A percentile compares a stretch with the other conserved stretches of the same genome.
Conservation (phyloP, 805 yeast species). For the Myxozyma udenii region DNA sequence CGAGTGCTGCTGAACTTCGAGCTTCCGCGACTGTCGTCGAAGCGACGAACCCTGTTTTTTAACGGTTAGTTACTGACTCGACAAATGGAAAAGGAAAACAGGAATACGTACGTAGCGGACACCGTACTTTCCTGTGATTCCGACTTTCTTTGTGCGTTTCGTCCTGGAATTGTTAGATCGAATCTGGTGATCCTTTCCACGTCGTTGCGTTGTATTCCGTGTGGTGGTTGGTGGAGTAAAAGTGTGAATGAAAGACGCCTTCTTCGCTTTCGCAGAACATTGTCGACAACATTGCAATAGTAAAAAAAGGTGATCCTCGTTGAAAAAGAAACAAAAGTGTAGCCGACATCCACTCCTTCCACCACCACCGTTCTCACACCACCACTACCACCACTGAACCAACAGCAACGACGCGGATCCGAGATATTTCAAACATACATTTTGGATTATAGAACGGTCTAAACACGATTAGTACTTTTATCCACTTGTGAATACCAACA, state of each 20-base stretch:
- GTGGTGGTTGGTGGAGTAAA: too few relatives aligned
- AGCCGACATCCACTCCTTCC: too few relatives aligned
- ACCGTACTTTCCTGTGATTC: conserved; percentile 99
- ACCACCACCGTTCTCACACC: too few relatives aligned
- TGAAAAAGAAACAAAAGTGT: too few relatives aligned
- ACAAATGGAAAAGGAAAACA: background rate
- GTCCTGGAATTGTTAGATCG: conserved; percentile 56
- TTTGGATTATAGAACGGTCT: conserved; percentile 7
- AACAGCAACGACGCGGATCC: too few relatives aligned
- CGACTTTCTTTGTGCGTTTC: conserved; percentile 99
- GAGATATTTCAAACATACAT: conserved; percentile 13
- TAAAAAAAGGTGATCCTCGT: too few relatives aligned
- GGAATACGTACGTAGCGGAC: conserved; percentile 69
- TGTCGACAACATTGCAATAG: too few relatives aligned
- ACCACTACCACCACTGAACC: too few relatives aligned
- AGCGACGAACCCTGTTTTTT: conserved; percentile 82
- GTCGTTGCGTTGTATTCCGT: background rate
- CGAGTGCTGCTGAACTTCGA: conserved; percentile 98
- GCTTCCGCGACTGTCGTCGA: conserved; percentile 99
- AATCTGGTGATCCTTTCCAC: background rate
- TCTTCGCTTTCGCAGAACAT: too few relatives aligned
- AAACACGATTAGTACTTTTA: background rate
- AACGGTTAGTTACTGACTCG: background rate
- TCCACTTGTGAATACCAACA: background rate
- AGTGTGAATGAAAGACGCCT: too few relatives aligned